Base-by-base conservation (phyloP, 805 yeast genomes). In the Ogataea methanolica region DNA sequence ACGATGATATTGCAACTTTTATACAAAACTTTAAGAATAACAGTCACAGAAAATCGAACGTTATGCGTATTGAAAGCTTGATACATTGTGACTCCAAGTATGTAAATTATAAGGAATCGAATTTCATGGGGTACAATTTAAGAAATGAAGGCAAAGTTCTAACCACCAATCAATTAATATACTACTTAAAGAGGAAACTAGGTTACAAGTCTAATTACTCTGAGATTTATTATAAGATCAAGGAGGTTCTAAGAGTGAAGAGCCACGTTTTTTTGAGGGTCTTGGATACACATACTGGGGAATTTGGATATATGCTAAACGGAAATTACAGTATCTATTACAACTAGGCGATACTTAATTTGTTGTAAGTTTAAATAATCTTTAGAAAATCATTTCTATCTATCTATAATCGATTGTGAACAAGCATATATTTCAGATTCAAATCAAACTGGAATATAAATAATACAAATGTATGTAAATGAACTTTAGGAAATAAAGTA, bases 221-320 rank as follows among this genome's bases (percentile, higher is more conserved):
- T 16, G 55, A 49, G 36, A 44, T 51, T 35, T 51, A 48, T 37
- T 49, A 46, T 33, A 49, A 49, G 23, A 44, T 51, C 21, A 49
- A 45, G 23, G 52, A 51, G 33, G 42, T 49, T 5, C 29, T 49
- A 21, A 41, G 55, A 22, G 38, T 49, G 15, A 51, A 51, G 35
- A 45, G 44, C 34, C 26, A 40, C n/a, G 35, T 51, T 11, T 36
- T 51, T 8, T 39, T 41, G 19, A 43, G 50, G 16, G 51, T 49
- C 22, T 29, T 49, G 35, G 55, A 49, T 46, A 45, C 52, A 6
- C 31, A 42, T n/a, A 43, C 50, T 9, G 52, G 55, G 7, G 55
- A 51, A 40, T 48, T 51, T 34, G 55, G 55, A 17, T 48, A 49
- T 36, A 51, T 49, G 48, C 29, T 51, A 9, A 51, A 46, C 35